Conservation (phyloP, 345 rosid species). For the Boechera retrofracta region DNA sequence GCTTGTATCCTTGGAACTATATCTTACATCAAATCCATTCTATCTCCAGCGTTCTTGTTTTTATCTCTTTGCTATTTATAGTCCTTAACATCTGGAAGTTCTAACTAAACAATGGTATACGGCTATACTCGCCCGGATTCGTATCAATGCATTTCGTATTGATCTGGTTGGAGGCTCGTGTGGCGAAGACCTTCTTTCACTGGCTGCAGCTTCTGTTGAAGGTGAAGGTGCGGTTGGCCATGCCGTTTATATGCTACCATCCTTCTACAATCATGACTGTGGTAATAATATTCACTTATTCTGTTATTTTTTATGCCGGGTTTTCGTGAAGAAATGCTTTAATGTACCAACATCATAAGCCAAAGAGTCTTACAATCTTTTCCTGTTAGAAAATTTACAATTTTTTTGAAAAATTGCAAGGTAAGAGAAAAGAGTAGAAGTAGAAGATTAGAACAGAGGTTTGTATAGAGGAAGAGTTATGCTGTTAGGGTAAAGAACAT, state of each 20-base stretch:
- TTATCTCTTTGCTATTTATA: conserved; percentile 31
- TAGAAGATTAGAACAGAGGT: background rate
- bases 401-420: background rate
- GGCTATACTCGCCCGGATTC: conserved; percentile 68
- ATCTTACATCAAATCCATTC: conserved; percentile 9
- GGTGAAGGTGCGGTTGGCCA: conserved; percentile 86
- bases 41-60: conserved; percentile 24
- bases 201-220: conserved; percentile 79
- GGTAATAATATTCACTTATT: conserved; percentile 47
- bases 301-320: background rate
- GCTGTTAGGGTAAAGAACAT: background rate
- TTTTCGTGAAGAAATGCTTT: background rate
- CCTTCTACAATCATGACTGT: conserved; percentile 88
- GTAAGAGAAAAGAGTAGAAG: background rate
- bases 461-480: background rate
- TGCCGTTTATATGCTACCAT: conserved; percentile 88
- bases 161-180: conserved; percentile 71
- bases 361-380: background rate
- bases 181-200: conserved; percentile 75
- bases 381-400: background rate
- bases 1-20: conserved; percentile 67
- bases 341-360: background rate
- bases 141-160: conserved; percentile 79
- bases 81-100: conserved; percentile 65
- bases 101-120: conserved; percentile 79